Conservation (phyloP, 1,284 basidiomycete genomes). For the Rhizopogon hawkerae region DNA sequence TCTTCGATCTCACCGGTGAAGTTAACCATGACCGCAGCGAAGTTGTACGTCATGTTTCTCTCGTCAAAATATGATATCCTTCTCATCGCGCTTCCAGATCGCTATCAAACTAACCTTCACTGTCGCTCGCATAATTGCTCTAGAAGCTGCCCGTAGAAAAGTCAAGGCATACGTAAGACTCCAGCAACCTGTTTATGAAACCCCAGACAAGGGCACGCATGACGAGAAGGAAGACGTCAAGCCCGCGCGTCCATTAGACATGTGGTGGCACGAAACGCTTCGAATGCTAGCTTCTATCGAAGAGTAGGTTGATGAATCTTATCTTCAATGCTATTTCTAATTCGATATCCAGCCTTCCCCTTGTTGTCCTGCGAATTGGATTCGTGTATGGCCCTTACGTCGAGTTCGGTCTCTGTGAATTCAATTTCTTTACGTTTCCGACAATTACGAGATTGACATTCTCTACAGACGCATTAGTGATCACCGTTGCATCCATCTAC, state of each 20-base stretch:
- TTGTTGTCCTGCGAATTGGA: conserved; percentile 68
- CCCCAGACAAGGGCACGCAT: conserved; percentile 55
- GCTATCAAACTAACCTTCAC: conserved; percentile 75
- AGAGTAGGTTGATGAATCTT: conserved; percentile 37
- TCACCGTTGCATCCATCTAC: conserved; percentile 78
- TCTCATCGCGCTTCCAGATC: conserved; percentile 36
- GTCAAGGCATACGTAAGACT: conserved; percentile 74
- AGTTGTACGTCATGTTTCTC: conserved; percentile 38
- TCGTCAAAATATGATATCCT: conserved; percentile 3
- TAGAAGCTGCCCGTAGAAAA: conserved; percentile 57
- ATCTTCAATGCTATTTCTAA: conserved; percentile 3
- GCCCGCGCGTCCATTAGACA: conserved; percentile 65
- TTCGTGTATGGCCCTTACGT: conserved; percentile 72
- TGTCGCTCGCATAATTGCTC: conserved; percentile 60
- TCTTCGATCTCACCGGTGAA: conserved; percentile 80
- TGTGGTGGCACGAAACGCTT: conserved; percentile 87
- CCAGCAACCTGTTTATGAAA: conserved; percentile 78
- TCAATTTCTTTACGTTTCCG: conserved; percentile 7
- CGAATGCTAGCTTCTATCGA: conserved; percentile 68
- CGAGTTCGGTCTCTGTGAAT: conserved; percentile 56
- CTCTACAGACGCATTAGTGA: conserved; percentile 40
- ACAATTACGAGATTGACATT: conserved; percentile 9
- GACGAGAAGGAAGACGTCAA: conserved; percentile 71
- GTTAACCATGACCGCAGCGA: conserved; percentile 72
- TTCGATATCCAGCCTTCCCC: conserved; percentile 52